These are phyloP conservation scores for Blastobotrys apis DNA, from an alignment of 1,139 yeast genomes.

Conservation along the genomic window DNA sequence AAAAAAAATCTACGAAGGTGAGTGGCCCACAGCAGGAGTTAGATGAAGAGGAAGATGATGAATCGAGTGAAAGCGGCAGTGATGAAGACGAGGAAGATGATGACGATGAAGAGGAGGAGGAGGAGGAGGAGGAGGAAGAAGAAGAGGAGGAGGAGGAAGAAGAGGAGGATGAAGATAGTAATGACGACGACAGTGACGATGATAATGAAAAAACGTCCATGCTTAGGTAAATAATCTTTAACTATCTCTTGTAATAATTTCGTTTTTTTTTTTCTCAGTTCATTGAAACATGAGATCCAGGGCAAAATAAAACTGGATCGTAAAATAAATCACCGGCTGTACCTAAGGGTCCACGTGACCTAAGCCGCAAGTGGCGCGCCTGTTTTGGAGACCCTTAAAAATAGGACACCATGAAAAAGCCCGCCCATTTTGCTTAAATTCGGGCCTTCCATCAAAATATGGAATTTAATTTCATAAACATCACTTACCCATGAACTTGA, in stretches of 20 bases:
- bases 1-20: constrained; percentile 29
- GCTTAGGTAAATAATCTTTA: not conserved
- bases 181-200: constrained; percentile 17
- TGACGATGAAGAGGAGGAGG: constrained; percentile 27
- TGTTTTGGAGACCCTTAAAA: no score
- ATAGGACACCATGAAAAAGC: no score
- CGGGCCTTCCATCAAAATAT: no score
- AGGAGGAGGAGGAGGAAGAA: constrained; percentile 26
- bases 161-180: constrained; percentile 23
- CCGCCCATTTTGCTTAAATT: no score
- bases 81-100: constrained; percentile 25
- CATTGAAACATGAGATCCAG: no score
- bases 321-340: no score
- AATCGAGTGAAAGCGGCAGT: constrained; percentile 21
- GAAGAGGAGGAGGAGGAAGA: constrained; percentile 23
- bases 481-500: no score
- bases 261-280: not conserved
- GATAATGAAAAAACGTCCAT: constrained; percentile 6
- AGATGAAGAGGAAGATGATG: constrained; percentile 11
- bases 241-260: no score
- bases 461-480: no score
- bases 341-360: no score
- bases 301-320: no score
- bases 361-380: no score
- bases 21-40: constrained; percentile 26